Evolutionary conservation across 352 stramenopile species (phyloP), one percentile per base, ranked within the genome.

Genomic region (Plasmopara viticola): DNA sequence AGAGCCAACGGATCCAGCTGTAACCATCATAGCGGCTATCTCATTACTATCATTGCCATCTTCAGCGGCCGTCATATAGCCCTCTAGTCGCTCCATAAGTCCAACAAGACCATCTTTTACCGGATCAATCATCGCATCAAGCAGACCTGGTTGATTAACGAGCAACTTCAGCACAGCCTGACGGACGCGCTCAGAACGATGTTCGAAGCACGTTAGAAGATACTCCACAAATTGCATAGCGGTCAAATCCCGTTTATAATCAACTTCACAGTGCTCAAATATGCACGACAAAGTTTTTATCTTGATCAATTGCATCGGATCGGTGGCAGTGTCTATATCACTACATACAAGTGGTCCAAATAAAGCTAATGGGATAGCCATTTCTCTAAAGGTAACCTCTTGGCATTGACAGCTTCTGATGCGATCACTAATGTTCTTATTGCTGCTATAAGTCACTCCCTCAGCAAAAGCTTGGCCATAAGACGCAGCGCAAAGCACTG

Each of bases 251-350:
- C 49, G 57, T 42, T 28, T 39, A 43, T 51, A 63, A 28, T 72
- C 58, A 31, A 80, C 43, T 20, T 66, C 44, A 54, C 71, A 84
- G 40, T 84, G 73, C 35, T 65, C 53, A 30, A 78, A 64, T 2
- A 78, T 44, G 30, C 58, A 76, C 18, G 64, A 60, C 13, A 82
- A 45, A 14, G 66, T 48, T 15, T 53, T 52, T 13, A 74, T 61
- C 44, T 48, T 58, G 34, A 53, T 35, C 2, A 60, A 29, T 8
- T 66, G 68, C 13, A 68, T 45, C 14, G 17, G 48, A 37, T 64
- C 56, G 12, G 25, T 9, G 44, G 44, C 25, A 42, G 0, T 48
- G 20, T 25, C 38, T 30, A 20, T 37, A 31, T 60, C 48, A 37
- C 39, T 42, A 33, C 48, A 64, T 50, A 72, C 39, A 35, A 69